Evolutionary conservation across 805 yeast genomes (phyloP).

Genomic region (Lipomyces spencermartinsiae): DNA sequence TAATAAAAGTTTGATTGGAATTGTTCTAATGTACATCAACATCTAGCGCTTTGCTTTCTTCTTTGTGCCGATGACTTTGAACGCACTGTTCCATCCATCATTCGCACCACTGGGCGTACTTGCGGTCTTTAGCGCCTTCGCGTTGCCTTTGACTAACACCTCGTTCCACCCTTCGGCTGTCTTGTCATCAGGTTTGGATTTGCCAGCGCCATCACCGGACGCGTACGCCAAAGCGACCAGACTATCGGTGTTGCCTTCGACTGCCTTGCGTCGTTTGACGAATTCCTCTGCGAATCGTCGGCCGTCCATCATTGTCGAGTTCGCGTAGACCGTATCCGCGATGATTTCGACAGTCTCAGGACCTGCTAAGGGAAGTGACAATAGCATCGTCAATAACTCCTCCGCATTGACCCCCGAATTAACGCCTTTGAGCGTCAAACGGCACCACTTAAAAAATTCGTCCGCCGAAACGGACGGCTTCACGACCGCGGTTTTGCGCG

Average conservation of each 20-base stretch:
- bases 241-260: conserved; percentile 61
- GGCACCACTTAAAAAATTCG: conserved; percentile 52
- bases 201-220: conserved; percentile 5
- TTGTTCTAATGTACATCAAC: background rate
- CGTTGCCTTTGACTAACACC: conserved; percentile 33
- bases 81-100: conserved; percentile 51
- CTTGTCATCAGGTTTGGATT: conserved; percentile 38
- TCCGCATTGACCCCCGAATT: conserved; percentile 72
- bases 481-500: conserved; percentile 16
- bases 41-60: conserved; percentile 49
- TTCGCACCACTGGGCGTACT: conserved; percentile 25
- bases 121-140: conserved; percentile 24
- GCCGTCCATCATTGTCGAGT: conserved; percentile 91
- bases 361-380: conserved; percentile 73
- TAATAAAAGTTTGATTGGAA: conserved; percentile 1
- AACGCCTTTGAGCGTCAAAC: conserved; percentile 53
- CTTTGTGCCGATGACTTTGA: conserved; percentile 71
- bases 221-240: conserved; percentile 38
- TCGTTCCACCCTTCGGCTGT: conserved; percentile 35
- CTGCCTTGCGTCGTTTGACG: conserved; percentile 72
- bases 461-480: conserved; percentile 40
- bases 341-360: conserved; percentile 81
- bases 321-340: conserved; percentile 88
- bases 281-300: conserved; percentile 93
- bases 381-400: conserved; percentile 78